Percentiles rank a stretch among this genome's conserved stretches.
phyloP scores from a whole-genome alignment of 768 basidiomycete genomes.

The Dendrothele bispora region DNA sequence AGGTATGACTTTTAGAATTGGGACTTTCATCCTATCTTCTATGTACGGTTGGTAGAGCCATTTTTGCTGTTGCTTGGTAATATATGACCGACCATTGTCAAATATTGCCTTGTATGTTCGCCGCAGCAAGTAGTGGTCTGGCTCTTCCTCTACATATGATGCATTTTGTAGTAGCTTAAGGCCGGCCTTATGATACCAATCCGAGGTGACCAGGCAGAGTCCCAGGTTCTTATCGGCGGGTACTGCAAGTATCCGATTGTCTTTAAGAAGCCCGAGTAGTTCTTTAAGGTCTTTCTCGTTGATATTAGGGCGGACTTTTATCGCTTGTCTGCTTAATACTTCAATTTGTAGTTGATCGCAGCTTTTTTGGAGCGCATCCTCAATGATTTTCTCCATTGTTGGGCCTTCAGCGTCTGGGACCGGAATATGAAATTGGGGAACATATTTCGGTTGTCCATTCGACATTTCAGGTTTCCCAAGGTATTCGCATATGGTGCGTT shows the following conservation, averaged over 20 bases:
- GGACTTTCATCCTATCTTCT: neutral
- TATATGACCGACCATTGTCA: neutral
- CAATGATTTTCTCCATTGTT: constrained; percentile 4
- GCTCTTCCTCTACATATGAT: constrained; percentile 8
- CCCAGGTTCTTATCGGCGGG: constrained; percentile 15
- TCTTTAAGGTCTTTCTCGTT: constrained; percentile 1
- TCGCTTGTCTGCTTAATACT: constrained; percentile 1
- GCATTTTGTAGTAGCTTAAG: constrained; percentile 12
- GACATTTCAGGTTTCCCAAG: neutral
- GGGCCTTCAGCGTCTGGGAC: constrained; percentile 10
- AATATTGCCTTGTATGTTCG: neutral
- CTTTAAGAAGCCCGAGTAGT: constrained; percentile 2
- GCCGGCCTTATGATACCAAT: constrained; percentile 11
- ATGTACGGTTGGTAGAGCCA: neutral
- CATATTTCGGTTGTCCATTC: constrained; percentile 2
- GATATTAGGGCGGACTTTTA: constrained; percentile 11
- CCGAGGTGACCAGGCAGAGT: constrained; percentile 10
- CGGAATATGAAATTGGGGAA: constrained; percentile 12
- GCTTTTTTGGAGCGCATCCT: constrained; percentile 4
- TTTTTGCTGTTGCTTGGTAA: constrained; percentile 3
- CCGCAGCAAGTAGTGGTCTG: neutral
- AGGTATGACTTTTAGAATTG: constrained; percentile 6
- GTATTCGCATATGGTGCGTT: constrained; percentile 5
- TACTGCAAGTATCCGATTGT: constrained; percentile 8
- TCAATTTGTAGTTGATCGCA: constrained; percentile 5